phyloP scores from a whole-genome alignment of 306 rosid species.

The Cucurbita ficifolia region DNA sequence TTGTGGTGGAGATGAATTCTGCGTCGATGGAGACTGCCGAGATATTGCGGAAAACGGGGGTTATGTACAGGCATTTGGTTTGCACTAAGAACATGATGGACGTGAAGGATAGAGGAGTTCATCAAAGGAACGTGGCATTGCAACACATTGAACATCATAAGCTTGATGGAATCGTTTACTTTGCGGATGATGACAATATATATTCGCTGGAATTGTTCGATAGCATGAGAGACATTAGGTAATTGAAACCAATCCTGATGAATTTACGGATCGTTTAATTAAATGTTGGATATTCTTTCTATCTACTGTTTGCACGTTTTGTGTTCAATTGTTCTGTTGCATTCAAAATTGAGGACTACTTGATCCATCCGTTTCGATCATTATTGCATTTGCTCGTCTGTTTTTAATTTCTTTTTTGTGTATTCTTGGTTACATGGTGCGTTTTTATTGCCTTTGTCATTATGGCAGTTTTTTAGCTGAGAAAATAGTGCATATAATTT shows the following conservation, averaged over 20 bases:
- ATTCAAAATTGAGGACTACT: background rate
- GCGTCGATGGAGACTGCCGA: constrained; percentile 91
- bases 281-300: background rate
- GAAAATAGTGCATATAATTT: background rate
- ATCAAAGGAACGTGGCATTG: constrained; percentile 87
- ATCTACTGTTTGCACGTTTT: background rate
- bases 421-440: background rate
- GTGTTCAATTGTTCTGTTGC: background rate
- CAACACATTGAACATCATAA: constrained; percentile 77
- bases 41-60: constrained; percentile 77
- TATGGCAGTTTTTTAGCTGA: background rate
- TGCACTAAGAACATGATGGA: constrained; percentile 43
- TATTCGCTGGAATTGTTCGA: constrained; percentile 72
- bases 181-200: constrained; percentile 84
- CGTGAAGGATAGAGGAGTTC: constrained; percentile 83
- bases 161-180: constrained; percentile 86
- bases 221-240: constrained; percentile 68
- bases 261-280: background rate
- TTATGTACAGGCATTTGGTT: constrained; percentile 86
- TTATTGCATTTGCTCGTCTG: background rate
- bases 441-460: background rate
- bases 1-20: constrained; percentile 70
- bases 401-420: background rate
- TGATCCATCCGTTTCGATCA: background rate
- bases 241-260: background rate